These are phyloP conservation scores for Protea cynaroides DNA, from an alignment of 164 flowering plant species.

Conservation along the genomic window DNA sequence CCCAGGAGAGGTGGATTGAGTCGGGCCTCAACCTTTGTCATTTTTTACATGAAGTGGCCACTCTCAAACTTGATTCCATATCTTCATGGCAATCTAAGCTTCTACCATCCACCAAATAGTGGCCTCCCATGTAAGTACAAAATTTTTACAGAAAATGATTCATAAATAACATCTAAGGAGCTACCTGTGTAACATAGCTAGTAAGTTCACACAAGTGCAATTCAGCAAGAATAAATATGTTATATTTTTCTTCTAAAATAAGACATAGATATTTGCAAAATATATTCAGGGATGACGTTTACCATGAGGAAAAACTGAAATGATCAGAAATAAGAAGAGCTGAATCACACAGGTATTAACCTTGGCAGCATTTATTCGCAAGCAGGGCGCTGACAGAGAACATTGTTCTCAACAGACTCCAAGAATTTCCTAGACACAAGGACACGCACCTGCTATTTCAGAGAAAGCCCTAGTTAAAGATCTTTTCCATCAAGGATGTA, in stretches of 20 bases:
- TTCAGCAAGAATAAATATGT: no score
- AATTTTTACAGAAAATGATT: no score
- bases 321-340: constrained; percentile 84
- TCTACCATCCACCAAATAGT: no score
- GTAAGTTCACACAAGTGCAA: background rate
- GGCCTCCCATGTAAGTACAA: no score
- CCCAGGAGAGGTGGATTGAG: no score
- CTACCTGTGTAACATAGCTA: background rate
- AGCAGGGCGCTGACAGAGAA: constrained; percentile 56
- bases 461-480: constrained; percentile 8
- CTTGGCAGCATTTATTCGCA: constrained; percentile 68
- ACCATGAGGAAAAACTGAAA: constrained; percentile 65
- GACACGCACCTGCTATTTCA: constrained; percentile 46
- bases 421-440: constrained; percentile 62
- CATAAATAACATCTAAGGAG: no score
- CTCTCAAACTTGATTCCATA: no score
- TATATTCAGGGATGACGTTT: constrained; percentile 11
- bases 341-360: constrained; percentile 49
- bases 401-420: constrained; percentile 55
- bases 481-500: background rate
- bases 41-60: no score
- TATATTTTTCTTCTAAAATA: no score
- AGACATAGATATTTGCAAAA: background rate
- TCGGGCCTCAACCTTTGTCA: no score
- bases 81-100: no score